Evolutionary conservation across 2,329 filamentous ascomycete genomes (phyloP).

Genomic region (Xylaria multiplex): DNA sequence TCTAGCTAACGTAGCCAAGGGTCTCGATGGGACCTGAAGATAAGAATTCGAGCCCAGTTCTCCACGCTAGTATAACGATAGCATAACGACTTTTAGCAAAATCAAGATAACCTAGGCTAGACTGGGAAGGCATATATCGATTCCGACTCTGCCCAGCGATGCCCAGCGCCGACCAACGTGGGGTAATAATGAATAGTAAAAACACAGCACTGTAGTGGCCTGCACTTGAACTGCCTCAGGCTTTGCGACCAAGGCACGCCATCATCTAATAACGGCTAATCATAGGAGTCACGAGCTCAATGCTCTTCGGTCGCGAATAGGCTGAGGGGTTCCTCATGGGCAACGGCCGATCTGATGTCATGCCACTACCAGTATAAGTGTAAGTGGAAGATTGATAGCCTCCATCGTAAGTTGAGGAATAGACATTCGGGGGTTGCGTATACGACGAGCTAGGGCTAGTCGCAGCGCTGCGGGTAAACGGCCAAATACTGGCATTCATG

Average conservation of each 20-base stretch:
- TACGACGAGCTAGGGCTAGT: slow-evolving; percentile 66
- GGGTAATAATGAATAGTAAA: slow-evolving; percentile 15
- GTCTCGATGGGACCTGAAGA: slow-evolving; percentile 35
- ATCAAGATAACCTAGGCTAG: slow-evolving; percentile 25
- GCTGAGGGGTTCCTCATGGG: slow-evolving; percentile 64
- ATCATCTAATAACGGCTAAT: slow-evolving; percentile 56
- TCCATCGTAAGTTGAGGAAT: slow-evolving; percentile 65
- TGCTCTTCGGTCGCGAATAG: slow-evolving; percentile 69
- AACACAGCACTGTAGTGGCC: slow-evolving; percentile 3
- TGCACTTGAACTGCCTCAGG: not conserved
- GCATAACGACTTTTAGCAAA: slow-evolving; percentile 23
- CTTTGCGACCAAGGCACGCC: slow-evolving; percentile 1
- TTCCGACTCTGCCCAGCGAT: slow-evolving; percentile 9
- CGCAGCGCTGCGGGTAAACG: slow-evolving; percentile 62
- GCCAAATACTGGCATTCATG: slow-evolving; percentile 60
- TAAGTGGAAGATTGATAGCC: slow-evolving; percentile 53
- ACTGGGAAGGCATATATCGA: slow-evolving; percentile 30
- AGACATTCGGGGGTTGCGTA: slow-evolving; percentile 55
- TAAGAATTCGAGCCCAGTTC: slow-evolving; percentile 25
- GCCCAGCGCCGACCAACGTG: slow-evolving; percentile 12
- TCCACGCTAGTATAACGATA: slow-evolving; percentile 17
- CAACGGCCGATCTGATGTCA: slow-evolving; percentile 62
- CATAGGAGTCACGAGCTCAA: slow-evolving; percentile 71
- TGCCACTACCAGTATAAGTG: slow-evolving; percentile 51
- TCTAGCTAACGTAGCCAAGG: slow-evolving; percentile 37